Conservation (phyloP, 1,139 yeast species). For the Candida labiduridarum region DNA sequence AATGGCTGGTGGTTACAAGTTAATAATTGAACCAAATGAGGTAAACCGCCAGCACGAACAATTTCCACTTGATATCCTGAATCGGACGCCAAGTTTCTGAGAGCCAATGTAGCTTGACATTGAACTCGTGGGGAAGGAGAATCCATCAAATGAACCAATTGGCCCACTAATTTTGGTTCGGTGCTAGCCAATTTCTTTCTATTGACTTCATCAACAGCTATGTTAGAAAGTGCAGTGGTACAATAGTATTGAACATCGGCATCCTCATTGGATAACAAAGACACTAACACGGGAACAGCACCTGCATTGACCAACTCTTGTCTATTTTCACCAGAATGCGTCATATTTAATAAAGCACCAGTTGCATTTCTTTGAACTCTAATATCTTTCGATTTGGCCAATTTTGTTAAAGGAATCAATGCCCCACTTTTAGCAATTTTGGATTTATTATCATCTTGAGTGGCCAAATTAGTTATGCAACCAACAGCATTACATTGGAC, state of each 20-base stretch:
- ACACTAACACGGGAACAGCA: conserved; percentile 93
- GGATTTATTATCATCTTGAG: conserved; percentile 96
- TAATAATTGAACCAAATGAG: conserved; percentile 83
- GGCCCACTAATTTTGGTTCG: conserved; percentile 90
- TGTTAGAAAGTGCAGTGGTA: conserved; percentile 94
- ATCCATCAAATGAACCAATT: conserved; percentile 89
- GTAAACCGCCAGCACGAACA: conserved; percentile 93
- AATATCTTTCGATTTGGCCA: conserved; percentile 91
- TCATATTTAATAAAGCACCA: conserved; percentile 96
- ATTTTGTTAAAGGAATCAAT: conserved; percentile 84
- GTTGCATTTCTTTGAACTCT: conserved; percentile 98
- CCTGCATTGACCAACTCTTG: conserved; percentile 97
- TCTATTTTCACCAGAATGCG: conserved; percentile 95
- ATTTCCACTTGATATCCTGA: conserved; percentile 91
- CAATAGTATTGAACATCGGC: conserved; percentile 98
- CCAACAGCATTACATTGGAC: conserved; percentile 99
- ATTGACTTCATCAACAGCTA: conserved; percentile 93
- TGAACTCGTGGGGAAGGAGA: conserved; percentile 92
- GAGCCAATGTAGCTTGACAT: conserved; percentile 96
- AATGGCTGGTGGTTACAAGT: conserved; percentile 91
- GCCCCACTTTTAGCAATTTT: conserved; percentile 98
- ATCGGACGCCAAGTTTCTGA: conserved; percentile 94
- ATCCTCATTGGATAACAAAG: conserved; percentile 83
- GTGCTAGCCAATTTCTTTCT: conserved; percentile 87
- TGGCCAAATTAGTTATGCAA: conserved; percentile 95